Conservation (phyloP, 208 protist species). For the Crithidia bombi region DNA sequence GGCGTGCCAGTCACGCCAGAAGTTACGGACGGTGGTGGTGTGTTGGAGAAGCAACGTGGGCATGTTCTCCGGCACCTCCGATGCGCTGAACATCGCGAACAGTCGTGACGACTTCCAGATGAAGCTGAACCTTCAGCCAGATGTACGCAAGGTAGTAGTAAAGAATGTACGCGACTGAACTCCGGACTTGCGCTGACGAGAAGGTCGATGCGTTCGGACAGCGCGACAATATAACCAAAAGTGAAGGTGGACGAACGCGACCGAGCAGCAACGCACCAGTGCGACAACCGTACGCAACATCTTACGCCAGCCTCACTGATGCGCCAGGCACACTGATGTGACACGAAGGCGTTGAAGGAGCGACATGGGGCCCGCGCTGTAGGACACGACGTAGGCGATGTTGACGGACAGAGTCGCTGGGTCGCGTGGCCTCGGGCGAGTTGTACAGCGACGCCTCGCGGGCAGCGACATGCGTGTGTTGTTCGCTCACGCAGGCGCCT, state of each 20-base stretch:
- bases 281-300: constrained; percentile 22
- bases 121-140: constrained; percentile 90
- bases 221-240: constrained; percentile 57
- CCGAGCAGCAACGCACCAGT: neutral
- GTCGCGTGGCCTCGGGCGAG: too few species aligned
- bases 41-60: constrained; percentile 85
- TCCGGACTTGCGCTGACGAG: constrained; percentile 82
- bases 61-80: constrained; percentile 93
- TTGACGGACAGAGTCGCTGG: constrained; percentile 74
- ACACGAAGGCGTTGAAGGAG: constrained; percentile 91
- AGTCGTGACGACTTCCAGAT: constrained; percentile 91
- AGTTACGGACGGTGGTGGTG: constrained; percentile 81
- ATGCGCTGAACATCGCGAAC: constrained; percentile 79
- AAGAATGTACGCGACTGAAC: constrained; percentile 78
- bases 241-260: constrained; percentile 27
- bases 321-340: constrained; percentile 47
- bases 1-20: constrained; percentile 95
- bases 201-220: constrained; percentile 57
- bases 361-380: constrained; percentile 88
- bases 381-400: constrained; percentile 91
- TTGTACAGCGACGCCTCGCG: too few species aligned
- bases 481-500: too few species aligned
- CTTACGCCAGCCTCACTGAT: constrained; percentile 17
- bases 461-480: too few species aligned
- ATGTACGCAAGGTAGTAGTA: constrained; percentile 74